Evolutionary conservation across 148 eudicot species (phyloP).

Genomic region (Rhododendron vialii): DNA sequence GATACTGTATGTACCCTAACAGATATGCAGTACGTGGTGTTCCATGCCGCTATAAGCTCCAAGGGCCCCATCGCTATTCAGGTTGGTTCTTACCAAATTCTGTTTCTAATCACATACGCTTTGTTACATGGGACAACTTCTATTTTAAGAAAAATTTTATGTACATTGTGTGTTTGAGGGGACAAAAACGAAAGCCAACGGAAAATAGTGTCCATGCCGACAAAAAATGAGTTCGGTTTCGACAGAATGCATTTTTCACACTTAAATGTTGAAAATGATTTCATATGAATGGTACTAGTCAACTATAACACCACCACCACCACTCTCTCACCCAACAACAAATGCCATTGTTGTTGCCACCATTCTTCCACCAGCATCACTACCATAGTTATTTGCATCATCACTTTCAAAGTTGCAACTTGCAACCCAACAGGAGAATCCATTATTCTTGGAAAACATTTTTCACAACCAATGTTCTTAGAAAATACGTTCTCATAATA

Average conservation of each 20-base stretch:
- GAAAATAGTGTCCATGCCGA: not conserved
- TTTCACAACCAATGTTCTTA: not conserved
- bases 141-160: not conserved
- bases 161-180: not conserved
- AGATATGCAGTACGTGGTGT: slow-evolving; percentile 71
- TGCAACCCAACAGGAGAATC: not conserved
- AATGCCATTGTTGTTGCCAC: not conserved
- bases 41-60: slow-evolving; percentile 71
- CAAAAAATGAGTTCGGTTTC: not conserved
- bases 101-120: not conserved
- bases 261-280: not conserved
- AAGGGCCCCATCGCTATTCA: slow-evolving; percentile 52
- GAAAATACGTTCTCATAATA: not conserved
- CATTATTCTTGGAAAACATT: not conserved
- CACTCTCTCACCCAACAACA: not conserved
- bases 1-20: slow-evolving; percentile 80
- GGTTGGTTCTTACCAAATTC: slow-evolving; percentile 24
- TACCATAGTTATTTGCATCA: not conserved
- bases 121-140: not conserved
- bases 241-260: not conserved
- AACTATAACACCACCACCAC: not conserved
- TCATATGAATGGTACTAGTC: not conserved
- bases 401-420: not conserved
- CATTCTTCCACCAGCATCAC: not conserved
- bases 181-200: not conserved